Evolutionary conservation across 78 protist species (phyloP), one percentile per base, ranked within the genome.

Genomic region (Isochrysis galbana): DNA sequence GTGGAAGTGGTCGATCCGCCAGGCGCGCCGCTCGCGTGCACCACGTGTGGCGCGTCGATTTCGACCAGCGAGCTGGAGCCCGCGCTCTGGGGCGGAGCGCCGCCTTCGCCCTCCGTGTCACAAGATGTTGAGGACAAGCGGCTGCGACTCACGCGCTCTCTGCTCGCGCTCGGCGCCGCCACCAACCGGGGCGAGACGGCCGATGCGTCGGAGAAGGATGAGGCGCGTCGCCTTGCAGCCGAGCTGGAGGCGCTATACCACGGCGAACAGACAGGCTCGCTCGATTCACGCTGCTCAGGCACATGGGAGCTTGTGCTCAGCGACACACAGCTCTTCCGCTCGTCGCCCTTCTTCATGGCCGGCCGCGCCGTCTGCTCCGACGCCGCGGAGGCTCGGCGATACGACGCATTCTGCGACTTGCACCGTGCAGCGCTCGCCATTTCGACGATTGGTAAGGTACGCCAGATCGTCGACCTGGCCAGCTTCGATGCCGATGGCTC

Each of bases 381-480:
- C 45, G 84, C 46, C 45, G 84, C 41, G n/a, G 45, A 74, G 84
- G 84, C 84, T 4, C 34, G 11, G 32, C 11, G 46, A 4, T 74
- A 38, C 84, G 84, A 74, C 46, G 34, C 46, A 45, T 74, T 74
- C 84, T 74, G 84, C 84, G 84, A 74, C 26, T 10, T 38, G 84
- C 84, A 74, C 29, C 84, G 84, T 17, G 84, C 84, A 45, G 84
- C 84, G 4, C 84, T 74, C 36, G 84, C 84, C 32, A 39, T 74
- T 45, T 74, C 84, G n/a, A 38, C 84, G 11, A 19, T 74, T 4
- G 46, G 46, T 3, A 36, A 39, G 26, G 84, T 74, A 26, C 84
- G 84, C 45, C 84, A 74, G 84, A 3, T 74, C 46, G 72, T 61
- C 32, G n/a, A n/a, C n/a, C n/a, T n/a, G n/a, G n/a, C n/a, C n/a